phyloP scores from a whole-genome alignment of 805 yeast genomes.

The Myxozyma mucilagina region DNA sequence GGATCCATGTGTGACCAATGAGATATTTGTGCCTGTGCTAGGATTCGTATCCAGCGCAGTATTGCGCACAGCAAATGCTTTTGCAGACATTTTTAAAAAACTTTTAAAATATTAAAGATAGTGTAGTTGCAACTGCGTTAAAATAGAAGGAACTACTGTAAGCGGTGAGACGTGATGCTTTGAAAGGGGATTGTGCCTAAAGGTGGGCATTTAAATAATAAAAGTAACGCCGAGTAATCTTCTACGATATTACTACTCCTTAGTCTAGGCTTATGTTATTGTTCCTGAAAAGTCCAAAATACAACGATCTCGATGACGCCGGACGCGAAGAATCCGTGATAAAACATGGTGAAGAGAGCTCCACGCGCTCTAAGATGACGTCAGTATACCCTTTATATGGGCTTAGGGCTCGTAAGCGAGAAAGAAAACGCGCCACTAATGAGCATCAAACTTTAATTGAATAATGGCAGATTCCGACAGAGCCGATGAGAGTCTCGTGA shows the following conservation, averaged over 20 bases:
- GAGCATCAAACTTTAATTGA: background rate
- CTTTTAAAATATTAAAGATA: background rate
- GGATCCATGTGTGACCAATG: constrained; percentile 59
- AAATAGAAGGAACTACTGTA: background rate
- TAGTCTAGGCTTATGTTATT: no score
- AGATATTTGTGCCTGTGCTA: constrained; percentile 47
- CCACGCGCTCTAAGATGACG: constrained; percentile 1
- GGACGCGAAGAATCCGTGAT: background rate
- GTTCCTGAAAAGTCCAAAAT: no score
- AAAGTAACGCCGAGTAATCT: no score
- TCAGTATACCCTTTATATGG: background rate
- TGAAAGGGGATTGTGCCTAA: no score
- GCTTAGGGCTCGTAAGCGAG: constrained; percentile 1
- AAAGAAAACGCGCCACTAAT: background rate
- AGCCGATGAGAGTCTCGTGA: no score
- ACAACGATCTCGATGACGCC: background rate
- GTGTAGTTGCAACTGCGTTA: background rate
- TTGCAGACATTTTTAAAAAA: constrained; percentile 5
- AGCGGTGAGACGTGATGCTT: background rate
- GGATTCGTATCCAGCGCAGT: constrained; percentile 45
- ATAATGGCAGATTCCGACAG: no score
- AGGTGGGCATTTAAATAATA: no score
- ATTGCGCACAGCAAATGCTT: constrained; percentile 6
- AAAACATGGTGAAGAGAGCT: constrained; percentile 1
- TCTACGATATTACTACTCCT: no score